These are phyloP conservation scores for Aspergillus transmontanensis DNA, from an alignment of 2,329 filamentous ascomycete genomes.

Conservation along the genomic window DNA sequence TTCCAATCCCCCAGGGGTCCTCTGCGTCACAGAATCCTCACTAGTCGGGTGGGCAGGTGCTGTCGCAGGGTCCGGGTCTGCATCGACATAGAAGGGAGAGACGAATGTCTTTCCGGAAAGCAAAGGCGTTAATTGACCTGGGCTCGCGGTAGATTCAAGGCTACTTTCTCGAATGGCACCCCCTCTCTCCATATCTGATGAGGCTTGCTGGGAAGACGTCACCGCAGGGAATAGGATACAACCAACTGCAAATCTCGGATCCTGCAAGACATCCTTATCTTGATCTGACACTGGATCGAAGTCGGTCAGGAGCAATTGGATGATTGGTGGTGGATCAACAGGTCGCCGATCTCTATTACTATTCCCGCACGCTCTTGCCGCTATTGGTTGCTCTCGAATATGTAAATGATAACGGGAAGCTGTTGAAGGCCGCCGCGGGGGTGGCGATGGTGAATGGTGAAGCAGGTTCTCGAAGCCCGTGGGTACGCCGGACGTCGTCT, in stretches of 20 bases:
- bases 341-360: constrained; percentile 50
- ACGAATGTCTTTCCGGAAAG: constrained; percentile 44
- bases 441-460: constrained; percentile 29
- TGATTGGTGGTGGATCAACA: constrained; percentile 51
- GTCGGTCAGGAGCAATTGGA: constrained; percentile 49
- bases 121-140: constrained; percentile 30
- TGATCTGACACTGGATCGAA: constrained; percentile 43
- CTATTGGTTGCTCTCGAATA: constrained; percentile 50
- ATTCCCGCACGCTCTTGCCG: constrained; percentile 49
- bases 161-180: constrained; percentile 18
- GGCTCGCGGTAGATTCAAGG: constrained; percentile 18
- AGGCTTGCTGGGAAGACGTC: constrained; percentile 14
- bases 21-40: constrained; percentile 15
- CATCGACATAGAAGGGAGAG: constrained; percentile 45
- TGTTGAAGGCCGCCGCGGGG: constrained; percentile 26
- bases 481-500: constrained; percentile 32
- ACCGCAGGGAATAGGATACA: constrained; percentile 45
- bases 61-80: constrained; percentile 46
- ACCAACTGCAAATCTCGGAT: constrained; percentile 46
- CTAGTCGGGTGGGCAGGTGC: constrained; percentile 42
- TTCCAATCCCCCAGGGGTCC: not conserved
- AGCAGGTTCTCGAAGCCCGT: constrained; percentile 42
- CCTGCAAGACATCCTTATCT: constrained; percentile 43
- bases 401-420: constrained; percentile 42
- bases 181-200: constrained; percentile 5